These are phyloP conservation scores for Colletotrichum camelliae DNA, from an alignment of 2,329 filamentous ascomycete species.

Conservation along the genomic window DNA sequence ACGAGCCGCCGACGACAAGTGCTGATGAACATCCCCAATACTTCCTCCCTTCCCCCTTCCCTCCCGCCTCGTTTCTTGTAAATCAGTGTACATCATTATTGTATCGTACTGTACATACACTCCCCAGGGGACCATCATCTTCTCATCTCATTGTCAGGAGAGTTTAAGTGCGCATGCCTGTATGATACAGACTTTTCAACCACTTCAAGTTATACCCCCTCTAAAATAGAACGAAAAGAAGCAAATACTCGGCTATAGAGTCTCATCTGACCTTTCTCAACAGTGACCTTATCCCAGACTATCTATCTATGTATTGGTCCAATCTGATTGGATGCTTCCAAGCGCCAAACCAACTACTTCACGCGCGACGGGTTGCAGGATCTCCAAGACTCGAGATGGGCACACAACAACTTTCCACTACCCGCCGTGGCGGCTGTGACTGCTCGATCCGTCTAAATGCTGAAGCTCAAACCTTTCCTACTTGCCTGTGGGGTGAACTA, in stretches of 20 bases:
- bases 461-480: neutral
- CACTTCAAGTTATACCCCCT: neutral
- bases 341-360: neutral
- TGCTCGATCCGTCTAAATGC: neutral
- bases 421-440: neutral
- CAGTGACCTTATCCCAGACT: neutral
- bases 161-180: neutral
- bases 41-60: neutral
- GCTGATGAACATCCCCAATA: neutral
- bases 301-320: neutral
- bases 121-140: neutral
- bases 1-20: neutral
- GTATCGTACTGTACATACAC: neutral
- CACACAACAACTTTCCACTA: neutral
- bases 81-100: neutral
- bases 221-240: neutral
- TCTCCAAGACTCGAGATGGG: neutral
- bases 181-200: neutral
- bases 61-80: neutral
- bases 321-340: neutral
- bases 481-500: neutral
- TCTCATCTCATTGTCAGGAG: conserved; percentile 9
- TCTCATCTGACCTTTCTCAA: neutral
- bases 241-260: neutral
- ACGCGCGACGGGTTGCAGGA: neutral